Percentiles rank a stretch among this genome's conserved stretches.
phyloP scores from a whole-genome alignment of 164 flowering plant genomes.

The Buxus sempervirens region DNA sequence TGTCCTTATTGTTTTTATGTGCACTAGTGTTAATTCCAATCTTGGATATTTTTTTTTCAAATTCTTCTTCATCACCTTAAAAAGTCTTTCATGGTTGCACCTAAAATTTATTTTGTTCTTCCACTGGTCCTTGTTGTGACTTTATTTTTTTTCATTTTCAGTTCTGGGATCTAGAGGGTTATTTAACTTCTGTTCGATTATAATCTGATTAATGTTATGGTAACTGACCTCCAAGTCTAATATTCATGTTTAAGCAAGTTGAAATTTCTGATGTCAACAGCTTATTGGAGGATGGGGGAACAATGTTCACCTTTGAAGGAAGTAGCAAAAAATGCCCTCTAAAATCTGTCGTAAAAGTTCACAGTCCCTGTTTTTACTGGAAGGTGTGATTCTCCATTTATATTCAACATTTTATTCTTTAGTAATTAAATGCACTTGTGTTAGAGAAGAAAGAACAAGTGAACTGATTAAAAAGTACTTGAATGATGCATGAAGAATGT shows the following conservation, averaged over 20 bases:
- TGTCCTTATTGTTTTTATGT: too few relatives aligned
- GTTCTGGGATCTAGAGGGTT: too few relatives aligned
- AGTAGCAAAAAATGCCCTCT: constrained; percentile 33
- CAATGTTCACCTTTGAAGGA: constrained; percentile 72
- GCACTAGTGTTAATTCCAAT: too few relatives aligned
- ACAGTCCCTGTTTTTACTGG: constrained; percentile 85
- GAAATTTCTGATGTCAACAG: constrained; percentile 31
- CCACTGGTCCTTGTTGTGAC: too few relatives aligned
- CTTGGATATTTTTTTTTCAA: too few relatives aligned
- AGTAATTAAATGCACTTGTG: neutral
- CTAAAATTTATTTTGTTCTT: too few relatives aligned
- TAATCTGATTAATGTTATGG: neutral
- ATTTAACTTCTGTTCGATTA: too few relatives aligned
- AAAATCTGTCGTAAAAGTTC: constrained; percentile 58
- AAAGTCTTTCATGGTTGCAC: too few relatives aligned
- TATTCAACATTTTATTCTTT: neutral
- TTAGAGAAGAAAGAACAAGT: neutral
- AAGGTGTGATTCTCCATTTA: constrained; percentile 53
- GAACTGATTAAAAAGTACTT: neutral
- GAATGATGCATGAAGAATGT: neutral
- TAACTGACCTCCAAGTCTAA: neutral
- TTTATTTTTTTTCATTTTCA: too few relatives aligned
- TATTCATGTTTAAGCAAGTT: neutral
- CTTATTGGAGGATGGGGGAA: constrained; percentile 92
- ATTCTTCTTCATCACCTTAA: too few relatives aligned